Evolutionary conservation across 2,329 filamentous ascomycete species (phyloP).

Genomic region (Anthostomella pinea): DNA sequence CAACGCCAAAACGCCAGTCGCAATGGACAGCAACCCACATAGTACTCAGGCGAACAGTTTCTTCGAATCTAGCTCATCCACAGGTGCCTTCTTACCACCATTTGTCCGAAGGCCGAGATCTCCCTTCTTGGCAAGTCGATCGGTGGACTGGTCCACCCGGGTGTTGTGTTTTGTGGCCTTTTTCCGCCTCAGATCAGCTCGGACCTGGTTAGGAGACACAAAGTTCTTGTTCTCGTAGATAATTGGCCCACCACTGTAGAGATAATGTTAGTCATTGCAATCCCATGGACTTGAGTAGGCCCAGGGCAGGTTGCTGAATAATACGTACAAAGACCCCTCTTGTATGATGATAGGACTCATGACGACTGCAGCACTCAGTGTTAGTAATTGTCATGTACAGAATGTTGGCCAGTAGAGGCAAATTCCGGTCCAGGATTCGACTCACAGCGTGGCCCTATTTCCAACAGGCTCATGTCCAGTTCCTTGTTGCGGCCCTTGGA

Average conservation of each 20-base stretch:
- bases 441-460: slow-evolving; percentile 92
- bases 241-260: slow-evolving; percentile 69
- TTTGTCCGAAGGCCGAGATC: slow-evolving; percentile 71
- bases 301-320: too few relatives aligned
- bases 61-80: slow-evolving; percentile 72
- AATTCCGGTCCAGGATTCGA: too few relatives aligned
- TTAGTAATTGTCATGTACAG: too few relatives aligned
- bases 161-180: slow-evolving; percentile 77
- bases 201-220: slow-evolving; percentile 91
- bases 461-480: slow-evolving; percentile 78
- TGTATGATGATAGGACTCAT: slow-evolving; percentile 88
- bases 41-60: slow-evolving; percentile 66
- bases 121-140: slow-evolving; percentile 70
- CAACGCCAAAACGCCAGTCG: slow-evolving; percentile 27
- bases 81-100: slow-evolving; percentile 60
- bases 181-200: slow-evolving; percentile 72
- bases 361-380: too few relatives aligned
- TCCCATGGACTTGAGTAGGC: too few relatives aligned
- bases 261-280: not conserved
- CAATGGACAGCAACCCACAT: slow-evolving; percentile 8
- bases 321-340: slow-evolving; percentile 83
- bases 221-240: slow-evolving; percentile 99
- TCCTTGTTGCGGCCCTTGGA: slow-evolving; percentile 49
- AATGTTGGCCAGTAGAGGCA: too few relatives aligned
- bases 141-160: slow-evolving; percentile 70